A percentile compares a stretch with the other conserved stretches of the same genome.
Conservation (phyloP, 805 yeast genomes). For the Schizosaccharomyces octosporus region DNA sequence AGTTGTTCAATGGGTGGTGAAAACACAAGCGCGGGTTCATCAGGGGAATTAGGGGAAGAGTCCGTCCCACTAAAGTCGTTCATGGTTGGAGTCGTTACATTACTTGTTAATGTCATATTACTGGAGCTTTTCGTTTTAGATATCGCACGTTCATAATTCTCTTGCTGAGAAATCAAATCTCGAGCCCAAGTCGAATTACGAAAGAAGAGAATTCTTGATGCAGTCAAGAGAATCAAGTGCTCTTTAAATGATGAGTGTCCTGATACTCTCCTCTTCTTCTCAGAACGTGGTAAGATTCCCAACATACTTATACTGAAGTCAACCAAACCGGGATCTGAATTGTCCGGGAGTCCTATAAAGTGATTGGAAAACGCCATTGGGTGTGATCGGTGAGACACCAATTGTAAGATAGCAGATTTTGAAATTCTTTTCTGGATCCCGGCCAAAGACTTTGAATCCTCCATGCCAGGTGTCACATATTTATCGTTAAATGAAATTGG, state of each 20-base stretch:
- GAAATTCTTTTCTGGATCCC: slow-evolving; percentile 11
- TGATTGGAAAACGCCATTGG: slow-evolving; percentile 16
- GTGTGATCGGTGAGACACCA: slow-evolving; percentile 16
- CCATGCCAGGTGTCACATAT: not conserved
- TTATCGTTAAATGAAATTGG: not conserved
- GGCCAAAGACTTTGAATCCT: not conserved
- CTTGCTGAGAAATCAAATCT: slow-evolving; percentile 8
- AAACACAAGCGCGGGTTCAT: slow-evolving; percentile 5
- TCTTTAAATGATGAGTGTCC: slow-evolving; percentile 14
- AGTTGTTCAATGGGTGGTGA: slow-evolving; percentile 17
- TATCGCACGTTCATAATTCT: not conserved
- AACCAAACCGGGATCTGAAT: slow-evolving; percentile 16
- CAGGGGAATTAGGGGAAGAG: not conserved
- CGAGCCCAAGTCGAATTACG: slow-evolving; percentile 17
- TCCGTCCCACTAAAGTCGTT: not conserved
- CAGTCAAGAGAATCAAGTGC: slow-evolving; percentile 20
- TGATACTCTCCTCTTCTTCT: slow-evolving; percentile 13
- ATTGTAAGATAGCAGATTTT: slow-evolving; percentile 15
- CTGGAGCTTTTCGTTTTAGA: not conserved
- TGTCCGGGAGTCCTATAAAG: slow-evolving; percentile 6
- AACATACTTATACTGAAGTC: slow-evolving; percentile 17
- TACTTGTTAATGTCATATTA: not conserved
- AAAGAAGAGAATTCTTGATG: slow-evolving; percentile 18
- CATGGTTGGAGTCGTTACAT: not conserved
- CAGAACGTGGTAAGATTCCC: slow-evolving; percentile 16